Evolutionary conservation across 257 asterid genomes (phyloP).

Genomic region (Euphrasia confusa): DNA sequence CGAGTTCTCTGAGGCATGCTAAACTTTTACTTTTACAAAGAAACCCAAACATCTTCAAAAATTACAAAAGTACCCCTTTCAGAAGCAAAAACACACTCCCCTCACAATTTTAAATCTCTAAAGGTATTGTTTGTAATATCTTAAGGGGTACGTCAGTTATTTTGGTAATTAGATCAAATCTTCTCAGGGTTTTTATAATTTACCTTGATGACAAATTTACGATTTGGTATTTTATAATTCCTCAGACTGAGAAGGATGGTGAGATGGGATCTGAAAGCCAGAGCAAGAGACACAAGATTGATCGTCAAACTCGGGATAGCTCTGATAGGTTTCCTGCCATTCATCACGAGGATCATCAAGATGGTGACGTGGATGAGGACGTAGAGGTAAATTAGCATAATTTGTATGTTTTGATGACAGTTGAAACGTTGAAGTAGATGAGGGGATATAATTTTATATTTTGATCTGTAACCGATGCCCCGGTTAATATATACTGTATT

Average conservation of each 20-base stretch:
- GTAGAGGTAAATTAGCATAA: conserved; percentile 39
- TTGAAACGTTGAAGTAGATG: neutral
- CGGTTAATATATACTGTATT: too few species aligned
- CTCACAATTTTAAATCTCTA: too few species aligned
- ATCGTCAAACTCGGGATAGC: conserved; percentile 26
- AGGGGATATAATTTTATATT: neutral
- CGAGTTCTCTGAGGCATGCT: conserved; percentile 4
- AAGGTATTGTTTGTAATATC: neutral
- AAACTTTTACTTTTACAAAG: neutral
- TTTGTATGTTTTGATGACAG: neutral
- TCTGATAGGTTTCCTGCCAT: conserved; percentile 25
- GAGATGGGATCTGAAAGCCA: conserved; percentile 47
- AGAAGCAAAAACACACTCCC: too few species aligned
- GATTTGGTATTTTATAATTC: conserved; percentile 5
- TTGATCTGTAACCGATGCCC: too few species aligned
- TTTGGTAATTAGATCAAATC: neutral
- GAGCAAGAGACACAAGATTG: conserved; percentile 55
- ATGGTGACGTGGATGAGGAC: conserved; percentile 40
- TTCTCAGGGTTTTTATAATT: neutral
- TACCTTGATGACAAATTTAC: neutral
- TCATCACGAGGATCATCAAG: conserved; percentile 27
- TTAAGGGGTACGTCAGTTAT: neutral
- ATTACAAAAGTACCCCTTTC: too few species aligned
- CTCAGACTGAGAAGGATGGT: conserved; percentile 39
- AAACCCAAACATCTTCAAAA: too few species aligned